Conservation (phyloP, 495 filamentous ascomycete species). For the Durotheca rogersii region DNA sequence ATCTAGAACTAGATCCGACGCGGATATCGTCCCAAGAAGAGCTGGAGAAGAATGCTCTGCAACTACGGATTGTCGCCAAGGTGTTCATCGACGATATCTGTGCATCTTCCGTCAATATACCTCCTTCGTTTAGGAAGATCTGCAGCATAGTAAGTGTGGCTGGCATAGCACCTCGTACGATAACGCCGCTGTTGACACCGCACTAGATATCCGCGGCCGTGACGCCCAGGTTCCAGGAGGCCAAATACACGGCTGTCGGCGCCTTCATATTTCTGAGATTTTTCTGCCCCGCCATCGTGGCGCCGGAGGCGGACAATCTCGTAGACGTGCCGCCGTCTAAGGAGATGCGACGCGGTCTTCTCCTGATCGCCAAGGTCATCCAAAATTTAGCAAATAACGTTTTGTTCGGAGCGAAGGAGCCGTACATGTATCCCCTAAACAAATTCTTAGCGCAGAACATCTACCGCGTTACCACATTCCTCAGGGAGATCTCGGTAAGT, state of each 20-base stretch:
- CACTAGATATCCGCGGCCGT: constrained; percentile 57
- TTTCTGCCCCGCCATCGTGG: constrained; percentile 69
- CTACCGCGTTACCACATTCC: constrained; percentile 60
- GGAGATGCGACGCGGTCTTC: constrained; percentile 63
- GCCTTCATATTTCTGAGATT: constrained; percentile 69
- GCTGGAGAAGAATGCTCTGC: constrained; percentile 58
- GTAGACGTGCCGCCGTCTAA: constrained; percentile 57
- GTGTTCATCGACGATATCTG: constrained; percentile 68
- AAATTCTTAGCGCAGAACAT: constrained; percentile 65
- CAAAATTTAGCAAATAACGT: constrained; percentile 71
- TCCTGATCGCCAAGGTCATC: constrained; percentile 67
- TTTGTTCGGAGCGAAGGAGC: constrained; percentile 67
- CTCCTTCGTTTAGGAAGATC: constrained; percentile 62
- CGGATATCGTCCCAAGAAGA: constrained; percentile 58
- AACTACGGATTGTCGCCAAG: constrained; percentile 60
- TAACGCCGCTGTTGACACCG: neutral
- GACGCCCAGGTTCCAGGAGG: constrained; percentile 59
- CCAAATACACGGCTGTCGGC: constrained; percentile 69
- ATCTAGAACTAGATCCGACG: constrained; percentile 64
- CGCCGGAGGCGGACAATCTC: constrained; percentile 65
- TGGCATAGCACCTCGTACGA: neutral
- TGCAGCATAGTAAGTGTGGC: constrained; percentile 55
- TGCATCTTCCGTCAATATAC: constrained; percentile 58
- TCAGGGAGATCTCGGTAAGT: constrained; percentile 61
- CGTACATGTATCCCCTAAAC: constrained; percentile 67